phyloP scores from a whole-genome alignment of 106 monocot species.

The Dioscorea alata region DNA sequence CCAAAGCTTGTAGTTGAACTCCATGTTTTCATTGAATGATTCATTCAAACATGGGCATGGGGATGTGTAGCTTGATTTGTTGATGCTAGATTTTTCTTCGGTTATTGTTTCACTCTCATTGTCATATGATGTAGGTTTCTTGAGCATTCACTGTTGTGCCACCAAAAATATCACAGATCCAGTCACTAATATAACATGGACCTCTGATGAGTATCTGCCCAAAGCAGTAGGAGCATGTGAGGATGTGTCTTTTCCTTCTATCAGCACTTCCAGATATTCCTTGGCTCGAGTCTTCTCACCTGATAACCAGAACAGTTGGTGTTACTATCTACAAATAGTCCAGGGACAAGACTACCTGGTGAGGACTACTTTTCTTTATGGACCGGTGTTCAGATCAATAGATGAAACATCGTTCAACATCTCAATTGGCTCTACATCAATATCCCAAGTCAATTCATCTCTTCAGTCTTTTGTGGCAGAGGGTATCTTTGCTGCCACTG shows the following conservation, averaged over 20 bases:
- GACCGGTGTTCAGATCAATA: constrained; percentile 2
- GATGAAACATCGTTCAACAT: constrained; percentile 14
- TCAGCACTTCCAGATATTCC: not conserved
- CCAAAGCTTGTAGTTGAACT: too few species aligned
- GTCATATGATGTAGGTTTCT: constrained; percentile 23
- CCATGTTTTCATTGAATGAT: too few species aligned
- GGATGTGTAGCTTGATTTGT: too few species aligned
- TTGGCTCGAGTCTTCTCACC: constrained; percentile 20
- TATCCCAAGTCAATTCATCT: constrained; percentile 27
- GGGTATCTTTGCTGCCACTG: constrained; percentile 19
- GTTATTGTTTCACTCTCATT: not conserved
- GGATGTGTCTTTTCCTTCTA: constrained; percentile 8
- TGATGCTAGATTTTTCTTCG: not conserved
- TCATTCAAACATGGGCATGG: too few species aligned
- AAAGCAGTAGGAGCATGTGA: constrained; percentile 15
- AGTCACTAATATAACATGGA: constrained; percentile 18
- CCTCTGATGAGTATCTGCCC: constrained; percentile 20
- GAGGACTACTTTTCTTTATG: constrained; percentile 22
- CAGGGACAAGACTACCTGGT: constrained; percentile 21
- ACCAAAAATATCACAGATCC: constrained; percentile 17
- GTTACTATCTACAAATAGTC: constrained; percentile 19
- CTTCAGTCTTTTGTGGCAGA: constrained; percentile 9
- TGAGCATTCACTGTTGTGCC: constrained; percentile 22
- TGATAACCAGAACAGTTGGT: constrained; percentile 5
- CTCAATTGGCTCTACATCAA: constrained; percentile 28